Evolutionary conservation across 2,329 filamentous ascomycete genomes (phyloP).

Genomic region (Sporothrix variecibatus): DNA sequence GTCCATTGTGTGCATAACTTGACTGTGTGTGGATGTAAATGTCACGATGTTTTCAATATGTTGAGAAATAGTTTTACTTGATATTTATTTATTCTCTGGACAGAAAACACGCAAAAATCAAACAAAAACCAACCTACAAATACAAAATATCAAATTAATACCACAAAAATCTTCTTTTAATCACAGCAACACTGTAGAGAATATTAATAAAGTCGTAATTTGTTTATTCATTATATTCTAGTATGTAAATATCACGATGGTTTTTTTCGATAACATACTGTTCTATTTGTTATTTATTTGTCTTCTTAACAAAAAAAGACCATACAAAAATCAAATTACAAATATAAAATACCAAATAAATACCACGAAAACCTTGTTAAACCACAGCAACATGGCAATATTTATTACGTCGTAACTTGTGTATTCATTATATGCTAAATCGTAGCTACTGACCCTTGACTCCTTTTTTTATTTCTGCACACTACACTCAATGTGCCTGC

Average conservation of each 20-base stretch:
- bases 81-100: not conserved
- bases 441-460: not conserved
- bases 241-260: too few species aligned
- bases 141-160: not conserved
- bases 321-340: not conserved
- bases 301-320: not conserved
- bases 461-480: not conserved
- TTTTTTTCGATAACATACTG: not conserved
- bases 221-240: not conserved
- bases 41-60: not conserved
- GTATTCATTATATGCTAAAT: not conserved
- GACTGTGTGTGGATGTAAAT: not conserved
- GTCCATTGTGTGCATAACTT: not conserved
- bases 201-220: not conserved
- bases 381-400: not conserved
- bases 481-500: conserved; percentile 53
- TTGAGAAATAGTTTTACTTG: not conserved
- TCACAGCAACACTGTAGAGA: not conserved
- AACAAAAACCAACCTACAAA: not conserved
- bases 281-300: not conserved
- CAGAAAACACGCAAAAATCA: not conserved
- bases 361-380: not conserved
- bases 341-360: not conserved
- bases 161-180: not conserved
- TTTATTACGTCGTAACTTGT: not conserved